phyloP scores from a whole-genome alignment of 140 eudicot species.

The Flaveria floridana region DNA sequence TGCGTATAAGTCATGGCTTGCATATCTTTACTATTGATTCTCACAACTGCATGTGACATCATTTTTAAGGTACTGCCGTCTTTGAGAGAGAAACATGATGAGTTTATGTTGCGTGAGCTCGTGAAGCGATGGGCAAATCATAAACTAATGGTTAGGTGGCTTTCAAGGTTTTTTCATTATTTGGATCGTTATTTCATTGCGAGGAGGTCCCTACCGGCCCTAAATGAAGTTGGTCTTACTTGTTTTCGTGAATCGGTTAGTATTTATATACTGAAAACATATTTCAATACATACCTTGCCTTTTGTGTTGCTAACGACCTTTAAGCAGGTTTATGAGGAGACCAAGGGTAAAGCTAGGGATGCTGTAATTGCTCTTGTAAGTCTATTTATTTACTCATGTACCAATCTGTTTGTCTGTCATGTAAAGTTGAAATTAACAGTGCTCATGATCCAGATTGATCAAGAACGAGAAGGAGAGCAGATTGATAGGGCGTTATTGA shows the following conservation, averaged over 20 bases:
- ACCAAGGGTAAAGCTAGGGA: slow-evolving; percentile 47
- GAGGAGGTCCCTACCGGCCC: slow-evolving; percentile 51
- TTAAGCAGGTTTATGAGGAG: slow-evolving; percentile 59
- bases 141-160: slow-evolving; percentile 84
- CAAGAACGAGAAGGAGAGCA: slow-evolving; percentile 68
- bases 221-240: slow-evolving; percentile 61
- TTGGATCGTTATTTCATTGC: slow-evolving; percentile 76
- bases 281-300: background rate
- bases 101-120: slow-evolving; percentile 76
- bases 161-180: slow-evolving; percentile 67
- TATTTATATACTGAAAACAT: slow-evolving; percentile 3
- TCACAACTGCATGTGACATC: slow-evolving; percentile 1
- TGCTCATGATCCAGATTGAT: slow-evolving; percentile 36
- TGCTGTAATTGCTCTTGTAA: slow-evolving; percentile 63
- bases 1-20: background rate
- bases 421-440: slow-evolving; percentile 16
- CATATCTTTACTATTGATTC: slow-evolving; percentile 3
- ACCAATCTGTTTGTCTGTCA: background rate
- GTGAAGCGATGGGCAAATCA: slow-evolving; percentile 72
- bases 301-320: slow-evolving; percentile 2
- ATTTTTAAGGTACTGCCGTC: slow-evolving; percentile 61
- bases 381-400: slow-evolving; percentile 19
- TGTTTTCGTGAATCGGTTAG: slow-evolving; percentile 72
- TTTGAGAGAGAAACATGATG: slow-evolving; percentile 63
- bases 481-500: slow-evolving; percentile 66